Conservation (phyloP, 129 eudicot genomes). For the Heracleum sosnowskyi region DNA sequence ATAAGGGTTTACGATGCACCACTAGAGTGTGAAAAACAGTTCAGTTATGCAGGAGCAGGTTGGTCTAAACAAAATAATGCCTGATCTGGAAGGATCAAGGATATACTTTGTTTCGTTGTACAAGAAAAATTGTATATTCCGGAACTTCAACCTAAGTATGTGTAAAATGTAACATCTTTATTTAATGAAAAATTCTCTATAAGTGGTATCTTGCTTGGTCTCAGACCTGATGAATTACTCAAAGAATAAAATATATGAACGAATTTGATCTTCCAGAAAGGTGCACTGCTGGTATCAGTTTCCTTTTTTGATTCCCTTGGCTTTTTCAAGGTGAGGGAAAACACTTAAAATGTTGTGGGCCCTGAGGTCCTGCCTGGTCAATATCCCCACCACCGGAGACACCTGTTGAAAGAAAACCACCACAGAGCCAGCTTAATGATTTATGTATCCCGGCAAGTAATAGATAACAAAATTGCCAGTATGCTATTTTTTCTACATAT, state of each 20-base stretch:
- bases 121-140: not conserved
- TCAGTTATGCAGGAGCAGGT: not conserved
- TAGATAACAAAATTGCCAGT: not conserved
- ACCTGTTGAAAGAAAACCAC: constrained; percentile 34
- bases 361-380: constrained; percentile 88
- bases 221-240: constrained; percentile 21
- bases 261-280: not conserved
- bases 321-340: constrained; percentile 42
- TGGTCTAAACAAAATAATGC: not conserved
- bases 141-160: not conserved
- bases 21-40: not conserved
- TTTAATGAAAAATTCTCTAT: constrained; percentile 4
- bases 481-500: not conserved
- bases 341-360: constrained; percentile 65
- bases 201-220: constrained; percentile 12
- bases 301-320: constrained; percentile 31
- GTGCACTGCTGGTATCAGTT: constrained; percentile 13
- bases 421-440: constrained; percentile 22
- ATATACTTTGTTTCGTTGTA: not conserved
- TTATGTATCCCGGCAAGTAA: not conserved
- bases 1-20: not conserved
- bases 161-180: constrained; percentile 15
- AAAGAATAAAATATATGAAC: constrained; percentile 2
- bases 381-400: constrained; percentile 72
- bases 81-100: not conserved